Evolutionary conservation across 2,329 filamentous ascomycete species (phyloP), one percentile per base, ranked within the genome.

Genomic region (Claviceps cyperi): DNA sequence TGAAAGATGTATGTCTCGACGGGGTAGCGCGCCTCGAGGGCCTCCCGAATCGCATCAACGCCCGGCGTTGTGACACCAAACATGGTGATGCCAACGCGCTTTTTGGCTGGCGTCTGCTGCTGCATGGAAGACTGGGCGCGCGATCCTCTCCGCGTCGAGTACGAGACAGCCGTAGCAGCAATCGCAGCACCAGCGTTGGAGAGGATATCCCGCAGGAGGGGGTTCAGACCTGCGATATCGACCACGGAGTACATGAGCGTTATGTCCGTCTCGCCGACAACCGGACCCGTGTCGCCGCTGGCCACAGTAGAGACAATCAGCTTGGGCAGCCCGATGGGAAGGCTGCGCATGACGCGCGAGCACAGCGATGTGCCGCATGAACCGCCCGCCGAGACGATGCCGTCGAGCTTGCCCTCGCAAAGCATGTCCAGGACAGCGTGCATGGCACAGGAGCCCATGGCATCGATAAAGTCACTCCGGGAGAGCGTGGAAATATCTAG

Each of bases 41-140:
- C 62, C 1, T 62, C 56, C 0, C 79, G 71, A 1, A 82, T 74
- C 1, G 61, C 64, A 45, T 81, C 75, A 0, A 81, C 81, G 11
- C 75, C 77, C 0, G 81, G 80, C 0, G 82, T 86, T 0, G 83
- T 87, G 6, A 86, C 81, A 2, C 83, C 83, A 58, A 86, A 86
- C 83, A 86, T 86, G 2, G 82, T 84, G 22, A 86, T 74, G 0
- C 74, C 83, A 6, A 86, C 68, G 0, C 73, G 66, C 50, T 71
- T 74, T 56, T 70, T 72, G 8, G 54, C 28, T 24, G 11, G 43
- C 2, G 36, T 43, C 28, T 53, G 22, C 28, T 53, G 22, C 22
- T 53, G 24, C 14, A 3, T n/a, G 13, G 8, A 11, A 21, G 2
- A 4, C 51, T 49, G 7, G 37, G 9, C 28, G 9, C 0, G 9